Evolutionary conservation across 768 basidiomycete genomes (phyloP), one percentile per base, ranked within the genome.

Genomic region (Tephrocybe sp.): DNA sequence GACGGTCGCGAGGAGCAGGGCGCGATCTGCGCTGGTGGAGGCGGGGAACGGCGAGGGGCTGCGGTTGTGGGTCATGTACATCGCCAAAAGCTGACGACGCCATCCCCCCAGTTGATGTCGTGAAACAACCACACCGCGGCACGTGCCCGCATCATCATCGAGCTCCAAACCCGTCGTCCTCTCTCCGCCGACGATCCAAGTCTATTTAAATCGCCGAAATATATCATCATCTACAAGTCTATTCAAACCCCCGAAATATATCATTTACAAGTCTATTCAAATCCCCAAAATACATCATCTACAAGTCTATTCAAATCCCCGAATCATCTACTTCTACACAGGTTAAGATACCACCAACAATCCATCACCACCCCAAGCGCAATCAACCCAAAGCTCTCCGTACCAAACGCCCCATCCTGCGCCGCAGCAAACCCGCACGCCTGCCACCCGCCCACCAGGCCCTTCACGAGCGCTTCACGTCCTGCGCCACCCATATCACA

Each of bases 361-460:
- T 85, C 79, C 48, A 87, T 73, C 24, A 87, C 72, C 5, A 76
- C 64, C 7, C 75, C 74, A 28, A 90, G 70, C 0, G 80, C 81
- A 41, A 90, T 72, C 36, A 91, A 59, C 7, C 83, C 80, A 62
- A 90, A 90, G 55, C 85, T 89, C 50, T 79, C 74, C 1, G 74
- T 69, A 10, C 81, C 83, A 62, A 79, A 78, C 17, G 68, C 62
- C 28, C 54, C 58, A 23, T 59, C 60, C 51, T 73, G 70, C 34
- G 70, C 58, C 40, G 75, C 69, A 50, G 79, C 77, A 54, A 75
- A 77, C 24, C 70, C 66, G 87, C 86, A 90, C 5, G 80, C 81
- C 8, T 62, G 65, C 88, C 87, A 91, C 1, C 79, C 83, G 39
- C 70, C 64, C 42, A 68, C 65, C 20, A 91, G 67, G 1, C 67